phyloP scores from a whole-genome alignment of 345 rosid species.

The Moricandia moricandioides region DNA sequence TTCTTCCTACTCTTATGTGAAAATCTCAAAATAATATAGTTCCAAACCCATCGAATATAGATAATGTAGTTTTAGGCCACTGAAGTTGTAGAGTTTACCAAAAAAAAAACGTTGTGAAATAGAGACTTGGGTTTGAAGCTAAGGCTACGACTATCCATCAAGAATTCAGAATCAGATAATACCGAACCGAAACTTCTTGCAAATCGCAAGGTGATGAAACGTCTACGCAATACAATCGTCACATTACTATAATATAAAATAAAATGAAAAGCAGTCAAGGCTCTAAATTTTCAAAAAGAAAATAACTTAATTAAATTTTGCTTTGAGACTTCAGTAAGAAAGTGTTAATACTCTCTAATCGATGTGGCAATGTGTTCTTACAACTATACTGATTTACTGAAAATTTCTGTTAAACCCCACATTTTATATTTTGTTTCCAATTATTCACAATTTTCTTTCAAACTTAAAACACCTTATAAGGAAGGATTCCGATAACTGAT shows the following conservation, averaged over 20 bases:
- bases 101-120: too few relatives aligned
- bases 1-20: too few relatives aligned
- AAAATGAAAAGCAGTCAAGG: neutral
- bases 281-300: neutral
- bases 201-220: conserved; percentile 44
- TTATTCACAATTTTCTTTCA: neutral
- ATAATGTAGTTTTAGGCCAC: neutral
- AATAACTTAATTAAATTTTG: neutral
- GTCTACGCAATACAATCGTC: conserved; percentile 44
- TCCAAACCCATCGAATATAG: too few relatives aligned
- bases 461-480: neutral
- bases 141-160: neutral
- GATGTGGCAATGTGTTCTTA: neutral
- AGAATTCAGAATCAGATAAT: neutral
- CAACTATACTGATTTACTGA: neutral
- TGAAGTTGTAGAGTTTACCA: neutral
- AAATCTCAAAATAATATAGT: too few relatives aligned
- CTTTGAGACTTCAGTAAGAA: neutral
- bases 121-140: neutral
- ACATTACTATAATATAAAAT: neutral
- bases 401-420: neutral
- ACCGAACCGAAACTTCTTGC: neutral
- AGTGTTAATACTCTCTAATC: neutral
- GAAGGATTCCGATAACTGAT: neutral
- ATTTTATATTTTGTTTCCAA: neutral